Evolutionary conservation across 331 rosid species (phyloP).

Genomic region (Acacia pycnantha): DNA sequence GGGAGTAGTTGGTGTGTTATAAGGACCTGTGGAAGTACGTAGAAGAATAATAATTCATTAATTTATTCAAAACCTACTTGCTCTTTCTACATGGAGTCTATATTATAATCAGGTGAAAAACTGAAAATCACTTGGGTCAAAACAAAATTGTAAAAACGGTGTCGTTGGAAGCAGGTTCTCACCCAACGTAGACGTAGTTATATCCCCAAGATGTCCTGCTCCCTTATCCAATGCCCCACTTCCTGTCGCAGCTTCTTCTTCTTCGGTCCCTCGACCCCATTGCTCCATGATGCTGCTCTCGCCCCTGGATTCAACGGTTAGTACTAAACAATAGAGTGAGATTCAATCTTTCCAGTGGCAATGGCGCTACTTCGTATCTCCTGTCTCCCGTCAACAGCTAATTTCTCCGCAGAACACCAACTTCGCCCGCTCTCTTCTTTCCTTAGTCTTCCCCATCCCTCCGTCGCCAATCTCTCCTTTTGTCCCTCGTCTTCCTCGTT

Average conservation of each 20-base stretch:
- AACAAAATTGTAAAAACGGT: not conserved
- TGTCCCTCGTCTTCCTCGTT: slow-evolving; percentile 29
- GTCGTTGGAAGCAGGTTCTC: not conserved
- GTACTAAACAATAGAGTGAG: not conserved
- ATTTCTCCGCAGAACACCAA: slow-evolving; percentile 33
- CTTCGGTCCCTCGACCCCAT: not conserved
- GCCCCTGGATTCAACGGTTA: not conserved
- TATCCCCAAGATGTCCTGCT: not conserved
- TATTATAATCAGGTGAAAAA: no score
- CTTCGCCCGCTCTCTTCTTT: slow-evolving; percentile 11
- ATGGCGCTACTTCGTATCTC: slow-evolving; percentile 64
- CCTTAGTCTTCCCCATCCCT: slow-evolving; percentile 20
- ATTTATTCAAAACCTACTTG: not conserved
- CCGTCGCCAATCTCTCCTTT: slow-evolving; percentile 25
- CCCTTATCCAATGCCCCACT: not conserved
- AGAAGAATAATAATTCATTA: not conserved
- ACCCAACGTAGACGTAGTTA: not conserved
- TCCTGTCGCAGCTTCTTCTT: not conserved
- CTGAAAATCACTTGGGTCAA: not conserved
- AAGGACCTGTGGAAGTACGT: no score
- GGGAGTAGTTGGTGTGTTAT: no score
- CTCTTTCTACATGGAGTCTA: not conserved
- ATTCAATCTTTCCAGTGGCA: not conserved
- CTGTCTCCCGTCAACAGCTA: slow-evolving; percentile 34
- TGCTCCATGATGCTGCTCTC: not conserved